Percentiles rank a stretch among this genome's conserved stretches.
Evolutionary conservation across 768 basidiomycete genomes (phyloP).

Genomic region (Mycena olivaceomarginata): DNA sequence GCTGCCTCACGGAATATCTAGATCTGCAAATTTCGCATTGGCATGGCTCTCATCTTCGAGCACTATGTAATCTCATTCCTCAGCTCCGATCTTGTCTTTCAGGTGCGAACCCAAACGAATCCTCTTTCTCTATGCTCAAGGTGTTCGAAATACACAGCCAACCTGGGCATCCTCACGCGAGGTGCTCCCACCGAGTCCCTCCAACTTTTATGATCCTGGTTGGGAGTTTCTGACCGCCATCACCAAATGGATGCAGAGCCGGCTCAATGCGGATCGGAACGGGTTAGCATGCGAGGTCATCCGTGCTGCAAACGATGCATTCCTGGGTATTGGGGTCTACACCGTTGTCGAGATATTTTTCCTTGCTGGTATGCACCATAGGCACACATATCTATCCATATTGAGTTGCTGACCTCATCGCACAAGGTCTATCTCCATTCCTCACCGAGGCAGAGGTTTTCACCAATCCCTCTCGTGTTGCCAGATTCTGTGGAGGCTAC

Average conservation of each 20-base stretch:
- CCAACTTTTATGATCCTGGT: neutral
- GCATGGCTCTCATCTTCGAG: constrained; percentile 1
- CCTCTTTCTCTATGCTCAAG: too few relatives aligned
- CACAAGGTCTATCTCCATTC: neutral
- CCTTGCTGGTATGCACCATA: neutral
- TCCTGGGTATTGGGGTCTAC: neutral
- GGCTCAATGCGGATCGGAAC: neutral
- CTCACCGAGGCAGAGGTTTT: neutral
- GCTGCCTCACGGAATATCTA: too few relatives aligned
- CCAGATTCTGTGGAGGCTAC: neutral
- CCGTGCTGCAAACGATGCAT: neutral
- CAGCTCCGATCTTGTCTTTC: constrained; percentile 7
- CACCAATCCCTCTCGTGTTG: neutral
- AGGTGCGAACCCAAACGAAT: constrained; percentile 1
- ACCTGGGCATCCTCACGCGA: neutral
- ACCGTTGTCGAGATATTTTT: constrained; percentile 3
- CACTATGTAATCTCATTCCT: neutral
- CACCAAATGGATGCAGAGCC: neutral
- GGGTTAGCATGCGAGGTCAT: constrained; percentile 2
- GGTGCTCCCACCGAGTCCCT: neutral
- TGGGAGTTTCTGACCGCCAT: neutral
- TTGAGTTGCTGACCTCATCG: too few relatives aligned
- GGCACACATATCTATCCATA: too few relatives aligned
- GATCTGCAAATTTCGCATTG: constrained; percentile 7
- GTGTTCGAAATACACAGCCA: neutral